Conservation (phyloP, 768 basidiomycete species). For the Leccinum uliginosum region DNA sequence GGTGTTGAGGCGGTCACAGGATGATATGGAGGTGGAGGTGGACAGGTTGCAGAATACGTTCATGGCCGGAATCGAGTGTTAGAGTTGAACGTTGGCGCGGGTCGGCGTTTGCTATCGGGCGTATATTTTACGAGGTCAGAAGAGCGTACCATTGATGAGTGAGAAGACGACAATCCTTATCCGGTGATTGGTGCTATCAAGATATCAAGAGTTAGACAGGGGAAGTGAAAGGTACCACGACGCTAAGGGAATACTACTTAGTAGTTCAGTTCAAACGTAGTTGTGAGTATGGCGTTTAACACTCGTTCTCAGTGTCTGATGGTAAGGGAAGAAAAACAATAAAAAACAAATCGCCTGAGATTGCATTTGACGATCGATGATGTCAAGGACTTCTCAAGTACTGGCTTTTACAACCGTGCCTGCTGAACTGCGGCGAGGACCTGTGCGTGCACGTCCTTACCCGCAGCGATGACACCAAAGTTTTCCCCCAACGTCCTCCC, state of each 20-base stretch:
- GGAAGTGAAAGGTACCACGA: constrained; percentile 3
- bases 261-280: too few species aligned
- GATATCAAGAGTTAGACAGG: not conserved
- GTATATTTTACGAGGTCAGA: not conserved
- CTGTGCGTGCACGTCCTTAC: constrained; percentile 60
- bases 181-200: not conserved
- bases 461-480: constrained; percentile 82
- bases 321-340: not conserved
- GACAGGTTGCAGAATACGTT: constrained; percentile 21
- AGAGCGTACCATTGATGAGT: constrained; percentile 5
- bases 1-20: constrained; percentile 12
- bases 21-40: constrained; percentile 31
- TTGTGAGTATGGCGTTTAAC: too few species aligned
- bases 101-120: not conserved
- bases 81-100: not conserved
- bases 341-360: not conserved
- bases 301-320: not conserved
- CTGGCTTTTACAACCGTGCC: constrained; percentile 30
- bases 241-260: not conserved
- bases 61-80: constrained; percentile 20
- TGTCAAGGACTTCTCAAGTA: too few species aligned
- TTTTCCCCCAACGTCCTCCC: constrained; percentile 86
- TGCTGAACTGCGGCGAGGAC: constrained; percentile 74
- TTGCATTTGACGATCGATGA: not conserved
- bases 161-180: constrained; percentile 17